Evolutionary conservation across 371 early-diverging fungal species (phyloP).

Genomic region (Rhizomucor pusillus): DNA sequence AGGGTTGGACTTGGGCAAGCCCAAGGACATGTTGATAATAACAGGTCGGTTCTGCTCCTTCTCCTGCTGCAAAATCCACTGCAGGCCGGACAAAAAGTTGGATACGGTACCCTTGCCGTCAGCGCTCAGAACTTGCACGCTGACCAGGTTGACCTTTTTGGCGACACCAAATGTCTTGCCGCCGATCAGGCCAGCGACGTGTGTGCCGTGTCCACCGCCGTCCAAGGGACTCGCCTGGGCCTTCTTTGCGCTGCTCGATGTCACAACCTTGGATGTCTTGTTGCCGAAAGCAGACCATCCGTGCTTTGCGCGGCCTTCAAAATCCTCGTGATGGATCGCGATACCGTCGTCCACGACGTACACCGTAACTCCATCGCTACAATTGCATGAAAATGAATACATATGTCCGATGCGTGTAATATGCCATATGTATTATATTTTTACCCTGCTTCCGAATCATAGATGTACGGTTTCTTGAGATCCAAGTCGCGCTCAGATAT

Average conservation of each 20-base stretch:
- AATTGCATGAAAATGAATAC: not conserved
- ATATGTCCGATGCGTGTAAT: not conserved
- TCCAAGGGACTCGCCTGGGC: not conserved
- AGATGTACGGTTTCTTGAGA: constrained; percentile 27
- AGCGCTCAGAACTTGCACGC: constrained; percentile 80
- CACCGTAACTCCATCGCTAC: constrained; percentile 44
- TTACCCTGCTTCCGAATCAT: constrained; percentile 27
- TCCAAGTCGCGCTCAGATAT: constrained; percentile 26
- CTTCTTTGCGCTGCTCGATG: constrained; percentile 7
- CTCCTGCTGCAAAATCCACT: constrained; percentile 55
- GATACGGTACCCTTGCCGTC: constrained; percentile 66
- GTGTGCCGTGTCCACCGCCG: constrained; percentile 52
- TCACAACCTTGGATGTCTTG: constrained; percentile 6
- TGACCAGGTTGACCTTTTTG: constrained; percentile 78
- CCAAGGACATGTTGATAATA: constrained; percentile 63
- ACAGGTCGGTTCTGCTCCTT: constrained; percentile 29
- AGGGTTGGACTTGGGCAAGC: constrained; percentile 22
- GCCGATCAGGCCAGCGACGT: constrained; percentile 80
- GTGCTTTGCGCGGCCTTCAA: constrained; percentile 58
- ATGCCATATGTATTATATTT: not conserved
- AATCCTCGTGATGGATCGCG: constrained; percentile 48
- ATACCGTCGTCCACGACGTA: constrained; percentile 56
- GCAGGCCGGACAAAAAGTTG: constrained; percentile 70
- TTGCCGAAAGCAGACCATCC: constrained; percentile 63
- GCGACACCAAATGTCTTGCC: constrained; percentile 83